Conservation (phyloP, 1,284 basidiomycete genomes). For the Rhizoctonia solani region DNA sequence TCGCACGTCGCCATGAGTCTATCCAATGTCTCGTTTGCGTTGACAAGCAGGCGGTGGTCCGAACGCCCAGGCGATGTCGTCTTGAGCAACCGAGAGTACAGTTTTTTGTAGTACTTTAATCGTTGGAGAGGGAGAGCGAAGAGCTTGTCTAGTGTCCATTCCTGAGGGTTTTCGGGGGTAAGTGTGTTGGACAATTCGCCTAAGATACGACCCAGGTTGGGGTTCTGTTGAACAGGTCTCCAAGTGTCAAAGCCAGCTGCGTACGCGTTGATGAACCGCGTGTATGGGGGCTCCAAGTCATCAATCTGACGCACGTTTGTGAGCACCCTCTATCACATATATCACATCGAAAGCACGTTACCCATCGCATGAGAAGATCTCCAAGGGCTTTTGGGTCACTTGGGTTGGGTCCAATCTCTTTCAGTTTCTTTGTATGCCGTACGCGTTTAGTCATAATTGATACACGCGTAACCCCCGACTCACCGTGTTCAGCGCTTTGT, state of each 20-base stretch:
- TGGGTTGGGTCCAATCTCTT: conserved; percentile 91
- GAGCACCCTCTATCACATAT: neutral
- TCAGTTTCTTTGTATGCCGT: conserved; percentile 69
- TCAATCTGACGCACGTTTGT: conserved; percentile 64
- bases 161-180: conserved; percentile 58
- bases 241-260: conserved; percentile 81
- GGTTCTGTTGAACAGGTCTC: conserved; percentile 76
- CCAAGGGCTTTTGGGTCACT: conserved; percentile 94
- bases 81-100: conserved; percentile 86
- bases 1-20: conserved; percentile 71
- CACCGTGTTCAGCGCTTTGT: conserved; percentile 77
- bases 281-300: conserved; percentile 86
- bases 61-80: conserved; percentile 86
- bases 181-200: conserved; percentile 66
- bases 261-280: conserved; percentile 76
- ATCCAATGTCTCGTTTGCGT: conserved; percentile 83
- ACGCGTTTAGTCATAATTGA: conserved; percentile 36
- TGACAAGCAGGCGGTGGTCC: conserved; percentile 81
- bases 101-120: conserved; percentile 89
- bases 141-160: conserved; percentile 85
- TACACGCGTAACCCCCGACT: conserved; percentile 43
- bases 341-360: conserved; percentile 49
- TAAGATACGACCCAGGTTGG: conserved; percentile 71
- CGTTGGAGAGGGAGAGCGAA: conserved; percentile 86
- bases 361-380: conserved; percentile 97